A percentile compares a stretch with the other conserved stretches of the same genome.
Conservation (phyloP, 805 yeast species). For the Pichia nakasei region DNA sequence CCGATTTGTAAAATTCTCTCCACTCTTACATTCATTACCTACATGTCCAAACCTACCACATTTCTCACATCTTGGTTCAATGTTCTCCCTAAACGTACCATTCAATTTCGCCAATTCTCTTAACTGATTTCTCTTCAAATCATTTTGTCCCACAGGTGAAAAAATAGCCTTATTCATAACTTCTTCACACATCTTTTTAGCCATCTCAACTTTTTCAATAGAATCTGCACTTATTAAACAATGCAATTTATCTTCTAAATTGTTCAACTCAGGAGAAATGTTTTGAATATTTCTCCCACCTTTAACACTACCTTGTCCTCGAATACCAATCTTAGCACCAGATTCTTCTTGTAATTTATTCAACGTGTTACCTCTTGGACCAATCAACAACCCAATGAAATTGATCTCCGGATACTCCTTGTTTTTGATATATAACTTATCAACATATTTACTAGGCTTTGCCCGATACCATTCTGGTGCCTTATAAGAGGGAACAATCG, state of each 20-base stretch:
- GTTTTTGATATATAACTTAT: constrained; percentile 79
- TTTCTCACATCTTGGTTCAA: constrained; percentile 48
- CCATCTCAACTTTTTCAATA: constrained; percentile 67
- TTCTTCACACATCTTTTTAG: constrained; percentile 62
- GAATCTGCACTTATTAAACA: constrained; percentile 79
- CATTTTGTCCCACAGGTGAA: constrained; percentile 91
- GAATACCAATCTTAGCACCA: constrained; percentile 81
- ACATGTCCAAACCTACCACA: constrained; percentile 65
- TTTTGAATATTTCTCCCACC: constrained; percentile 64
- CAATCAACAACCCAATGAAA: constrained; percentile 82
- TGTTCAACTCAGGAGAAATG: constrained; percentile 39
- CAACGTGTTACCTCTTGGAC: constrained; percentile 93
- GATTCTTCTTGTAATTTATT: constrained; percentile 72
- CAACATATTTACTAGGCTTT: constrained; percentile 54
- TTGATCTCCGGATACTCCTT: constrained; percentile 85
- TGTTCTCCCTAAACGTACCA: constrained; percentile 80
- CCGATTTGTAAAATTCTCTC: constrained; percentile 37
- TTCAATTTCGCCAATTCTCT: constrained; percentile 88
- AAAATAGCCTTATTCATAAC: constrained; percentile 76
- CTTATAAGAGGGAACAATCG: constrained; percentile 61
- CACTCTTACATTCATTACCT: constrained; percentile 54
- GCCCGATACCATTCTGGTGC: constrained; percentile 70
- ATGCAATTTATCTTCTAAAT: constrained; percentile 77
- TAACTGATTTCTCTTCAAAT: constrained; percentile 80
- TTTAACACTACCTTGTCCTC: constrained; percentile 95